Evolutionary conservation across 1,139 yeast species (phyloP).

Genomic region (Hyphopichia buzzinii): DNA sequence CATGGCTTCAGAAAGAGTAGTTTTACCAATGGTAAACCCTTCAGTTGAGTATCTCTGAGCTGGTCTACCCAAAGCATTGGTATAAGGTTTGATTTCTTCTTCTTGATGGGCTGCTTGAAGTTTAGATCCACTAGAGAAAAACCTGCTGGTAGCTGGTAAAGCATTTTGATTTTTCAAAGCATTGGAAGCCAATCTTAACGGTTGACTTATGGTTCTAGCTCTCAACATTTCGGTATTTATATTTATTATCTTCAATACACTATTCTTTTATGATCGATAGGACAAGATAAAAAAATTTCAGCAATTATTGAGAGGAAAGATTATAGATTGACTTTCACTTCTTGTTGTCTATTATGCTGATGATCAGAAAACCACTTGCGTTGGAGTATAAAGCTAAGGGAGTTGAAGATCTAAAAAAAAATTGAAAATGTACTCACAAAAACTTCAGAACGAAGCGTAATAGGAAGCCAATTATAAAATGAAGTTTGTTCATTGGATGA

Average conservation of each 20-base stretch:
- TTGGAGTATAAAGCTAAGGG: neutral
- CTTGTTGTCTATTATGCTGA: too few species aligned
- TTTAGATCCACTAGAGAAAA: conserved; percentile 14
- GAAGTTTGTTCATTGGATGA: conserved; percentile 21
- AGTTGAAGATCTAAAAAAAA: neutral
- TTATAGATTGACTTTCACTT: too few species aligned
- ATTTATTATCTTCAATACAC: neutral
- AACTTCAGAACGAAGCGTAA: neutral
- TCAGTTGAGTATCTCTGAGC: conserved; percentile 36
- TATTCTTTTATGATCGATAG: neutral
- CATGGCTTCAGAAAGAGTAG: conserved; percentile 45
- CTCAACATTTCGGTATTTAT: conserved; percentile 17
- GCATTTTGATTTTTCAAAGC: conserved; percentile 3
- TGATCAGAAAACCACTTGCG: conserved; percentile 1
- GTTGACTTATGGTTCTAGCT: conserved; percentile 15
- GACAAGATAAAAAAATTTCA: neutral
- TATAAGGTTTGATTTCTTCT: conserved; percentile 27
- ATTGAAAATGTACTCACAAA: neutral
- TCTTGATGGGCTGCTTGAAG: conserved; percentile 13
- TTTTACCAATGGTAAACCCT: conserved; percentile 35
- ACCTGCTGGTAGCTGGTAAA: conserved; percentile 7
- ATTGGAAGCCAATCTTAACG: conserved; percentile 8
- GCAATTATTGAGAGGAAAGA: too few species aligned
- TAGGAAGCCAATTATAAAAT: conserved; percentile 12
- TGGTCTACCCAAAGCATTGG: conserved; percentile 36